Evolutionary conservation across 768 basidiomycete species (phyloP).

Genomic region (Lyophyllum shimeji): DNA sequence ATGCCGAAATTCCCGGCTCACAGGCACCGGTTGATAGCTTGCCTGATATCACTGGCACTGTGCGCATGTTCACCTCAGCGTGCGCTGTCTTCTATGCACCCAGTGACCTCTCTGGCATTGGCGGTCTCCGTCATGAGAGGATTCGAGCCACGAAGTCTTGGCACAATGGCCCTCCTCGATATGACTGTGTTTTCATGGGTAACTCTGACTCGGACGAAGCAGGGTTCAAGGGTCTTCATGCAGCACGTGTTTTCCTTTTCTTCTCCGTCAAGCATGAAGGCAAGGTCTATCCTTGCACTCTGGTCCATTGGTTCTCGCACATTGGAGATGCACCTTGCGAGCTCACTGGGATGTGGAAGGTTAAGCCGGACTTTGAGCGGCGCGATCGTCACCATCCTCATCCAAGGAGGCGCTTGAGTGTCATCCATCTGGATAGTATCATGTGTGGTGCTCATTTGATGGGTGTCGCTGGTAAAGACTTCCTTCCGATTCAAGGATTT

Average conservation of each 20-base stretch:
- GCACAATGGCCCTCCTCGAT: slow-evolving; percentile 19
- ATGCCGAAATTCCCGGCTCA: slow-evolving; percentile 2
- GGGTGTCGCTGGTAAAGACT: slow-evolving; percentile 20
- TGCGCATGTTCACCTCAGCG: slow-evolving; percentile 25
- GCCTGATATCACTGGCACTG: slow-evolving; percentile 13
- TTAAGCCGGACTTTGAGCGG: slow-evolving; percentile 22
- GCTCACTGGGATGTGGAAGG: slow-evolving; percentile 26
- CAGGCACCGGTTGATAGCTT: slow-evolving; percentile 15
- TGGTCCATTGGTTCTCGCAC: slow-evolving; percentile 26
- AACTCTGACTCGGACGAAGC: slow-evolving; percentile 16
- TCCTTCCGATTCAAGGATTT: slow-evolving; percentile 15
- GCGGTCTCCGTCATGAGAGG: slow-evolving; percentile 21
- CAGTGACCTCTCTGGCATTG: slow-evolving; percentile 20
- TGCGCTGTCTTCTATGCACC: slow-evolving; percentile 26
- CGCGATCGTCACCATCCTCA: slow-evolving; percentile 1
- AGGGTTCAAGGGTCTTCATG: slow-evolving; percentile 4
- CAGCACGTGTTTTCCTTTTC: slow-evolving; percentile 1
- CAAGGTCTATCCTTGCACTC: slow-evolving; percentile 12
- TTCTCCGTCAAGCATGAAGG: not conserved
- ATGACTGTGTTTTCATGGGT: slow-evolving; percentile 28
- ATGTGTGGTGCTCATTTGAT: slow-evolving; percentile 29
- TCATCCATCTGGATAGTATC: slow-evolving; percentile 28
- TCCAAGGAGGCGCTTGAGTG: not conserved
- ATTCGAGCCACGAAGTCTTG: slow-evolving; percentile 28
- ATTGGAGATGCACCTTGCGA: slow-evolving; percentile 19